phyloP scores from a whole-genome alignment of 2,329 filamentous ascomycete species.

The Fusarium globosum region DNA sequence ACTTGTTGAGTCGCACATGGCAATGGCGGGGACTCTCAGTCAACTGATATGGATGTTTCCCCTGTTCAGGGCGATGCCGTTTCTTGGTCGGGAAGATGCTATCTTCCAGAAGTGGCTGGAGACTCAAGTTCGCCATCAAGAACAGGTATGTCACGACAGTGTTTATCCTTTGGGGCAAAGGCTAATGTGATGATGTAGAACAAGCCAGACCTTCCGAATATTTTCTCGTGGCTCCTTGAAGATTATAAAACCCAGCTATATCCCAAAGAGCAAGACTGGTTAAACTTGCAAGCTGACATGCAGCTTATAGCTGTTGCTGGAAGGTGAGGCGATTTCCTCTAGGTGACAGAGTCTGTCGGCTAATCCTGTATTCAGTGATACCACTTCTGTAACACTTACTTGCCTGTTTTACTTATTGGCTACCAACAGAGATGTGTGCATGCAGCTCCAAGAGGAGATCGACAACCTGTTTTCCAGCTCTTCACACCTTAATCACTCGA shows the following conservation, averaged over 20 bases:
- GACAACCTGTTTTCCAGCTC: neutral
- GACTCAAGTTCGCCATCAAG: neutral
- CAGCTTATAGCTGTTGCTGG: neutral
- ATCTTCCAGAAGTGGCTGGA: neutral
- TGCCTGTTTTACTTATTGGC: neutral
- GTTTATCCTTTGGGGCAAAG: fast-evolving
- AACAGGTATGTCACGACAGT: fast-evolving
- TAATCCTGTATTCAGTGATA: fast-evolving
- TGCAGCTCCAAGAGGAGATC: neutral
- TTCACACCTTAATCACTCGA: neutral
- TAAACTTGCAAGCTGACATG: neutral
- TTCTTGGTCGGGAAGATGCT: neutral
- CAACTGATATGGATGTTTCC: neutral
- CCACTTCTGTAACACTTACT: neutral
- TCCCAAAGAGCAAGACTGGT: neutral
- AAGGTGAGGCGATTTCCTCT: fast-evolving
- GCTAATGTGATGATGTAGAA: fast-evolving
- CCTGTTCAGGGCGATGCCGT: fast-evolving
- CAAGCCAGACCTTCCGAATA: neutral
- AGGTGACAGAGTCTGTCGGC: fast-evolving
- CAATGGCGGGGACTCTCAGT: neutral
- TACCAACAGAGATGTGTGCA: fast-evolving
- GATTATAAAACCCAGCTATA: neutral
- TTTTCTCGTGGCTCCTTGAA: neutral
- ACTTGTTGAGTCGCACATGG: neutral